Evolutionary conservation across 768 basidiomycete genomes (phyloP).

Genomic region (Stropharia rugosoannulata): DNA sequence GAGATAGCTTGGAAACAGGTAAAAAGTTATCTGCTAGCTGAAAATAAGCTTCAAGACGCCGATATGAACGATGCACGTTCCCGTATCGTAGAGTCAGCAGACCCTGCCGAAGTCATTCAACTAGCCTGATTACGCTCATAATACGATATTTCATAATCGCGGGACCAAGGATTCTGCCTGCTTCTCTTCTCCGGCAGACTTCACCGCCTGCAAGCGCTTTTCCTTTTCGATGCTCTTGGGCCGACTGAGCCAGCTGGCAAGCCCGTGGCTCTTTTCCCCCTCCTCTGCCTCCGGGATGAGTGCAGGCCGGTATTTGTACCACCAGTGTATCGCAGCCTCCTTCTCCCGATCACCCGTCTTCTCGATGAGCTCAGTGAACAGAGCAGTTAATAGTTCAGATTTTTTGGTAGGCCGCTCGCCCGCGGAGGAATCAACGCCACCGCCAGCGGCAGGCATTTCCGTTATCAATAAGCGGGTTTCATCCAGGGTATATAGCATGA

Average conservation of each 20-base stretch:
- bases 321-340: constrained; percentile 69
- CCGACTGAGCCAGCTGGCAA: not conserved
- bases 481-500: constrained; percentile 57
- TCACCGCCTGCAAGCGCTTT: constrained; percentile 1
- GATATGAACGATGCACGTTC: not conserved
- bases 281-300: constrained; percentile 16
- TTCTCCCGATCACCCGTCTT: constrained; percentile 70
- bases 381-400: constrained; percentile 50
- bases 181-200: constrained; percentile 11
- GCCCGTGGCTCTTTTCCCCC: constrained; percentile 2
- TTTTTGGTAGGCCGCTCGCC: constrained; percentile 20
- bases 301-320: constrained; percentile 48
- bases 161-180: constrained; percentile 15
- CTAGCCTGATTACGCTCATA: not conserved
- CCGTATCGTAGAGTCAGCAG: constrained; percentile 3
- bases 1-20: not conserved
- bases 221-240: constrained; percentile 7
- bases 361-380: constrained; percentile 65
- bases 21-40: not conserved
- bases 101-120: constrained; percentile 13
- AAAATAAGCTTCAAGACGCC: not conserved
- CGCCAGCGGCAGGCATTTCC: constrained; percentile 22
- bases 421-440: not conserved
- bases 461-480: constrained; percentile 39
- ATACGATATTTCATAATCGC: constrained; percentile 18